These are phyloP conservation scores for Fraxinus velutina DNA, from an alignment of 305 asterid species.

Conservation along the genomic window DNA sequence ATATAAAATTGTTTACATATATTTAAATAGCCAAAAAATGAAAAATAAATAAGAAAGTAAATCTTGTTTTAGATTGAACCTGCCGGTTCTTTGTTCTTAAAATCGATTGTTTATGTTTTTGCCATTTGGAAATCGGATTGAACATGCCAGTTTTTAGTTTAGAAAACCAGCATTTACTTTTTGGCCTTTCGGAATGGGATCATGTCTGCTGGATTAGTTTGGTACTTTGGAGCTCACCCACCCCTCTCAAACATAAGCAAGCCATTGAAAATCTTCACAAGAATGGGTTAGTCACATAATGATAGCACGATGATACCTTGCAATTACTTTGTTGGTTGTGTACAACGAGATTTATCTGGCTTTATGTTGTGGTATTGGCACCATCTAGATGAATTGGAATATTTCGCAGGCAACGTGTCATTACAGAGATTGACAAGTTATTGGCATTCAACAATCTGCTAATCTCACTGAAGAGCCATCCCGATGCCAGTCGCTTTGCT, in stretches of 20 bases:
- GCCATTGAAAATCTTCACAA: slow-evolving; percentile 10
- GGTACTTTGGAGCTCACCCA: neutral
- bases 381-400: slow-evolving; percentile 17
- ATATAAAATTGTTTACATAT: neutral
- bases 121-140: neutral
- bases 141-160: neutral
- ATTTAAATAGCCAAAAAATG: neutral
- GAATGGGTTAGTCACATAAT: slow-evolving; percentile 6
- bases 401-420: slow-evolving; percentile 52
- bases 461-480: slow-evolving; percentile 64
- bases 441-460: slow-evolving; percentile 70
- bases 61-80: neutral
- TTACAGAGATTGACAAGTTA: slow-evolving; percentile 77
- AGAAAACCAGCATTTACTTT: neutral
- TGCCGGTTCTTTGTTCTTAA: neutral
- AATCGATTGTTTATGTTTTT: neutral
- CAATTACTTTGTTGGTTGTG: slow-evolving; percentile 10
- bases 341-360: neutral
- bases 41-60: neutral
- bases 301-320: slow-evolving; percentile 3
- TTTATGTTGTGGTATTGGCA: neutral
- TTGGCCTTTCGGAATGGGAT: neutral
- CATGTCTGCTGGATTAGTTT: neutral
- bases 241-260: neutral
- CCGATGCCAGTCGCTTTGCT: slow-evolving; percentile 80